These are phyloP conservation scores for Daldinia bambusicola DNA, from an alignment of 495 filamentous ascomycete species.

Conservation along the genomic window DNA sequence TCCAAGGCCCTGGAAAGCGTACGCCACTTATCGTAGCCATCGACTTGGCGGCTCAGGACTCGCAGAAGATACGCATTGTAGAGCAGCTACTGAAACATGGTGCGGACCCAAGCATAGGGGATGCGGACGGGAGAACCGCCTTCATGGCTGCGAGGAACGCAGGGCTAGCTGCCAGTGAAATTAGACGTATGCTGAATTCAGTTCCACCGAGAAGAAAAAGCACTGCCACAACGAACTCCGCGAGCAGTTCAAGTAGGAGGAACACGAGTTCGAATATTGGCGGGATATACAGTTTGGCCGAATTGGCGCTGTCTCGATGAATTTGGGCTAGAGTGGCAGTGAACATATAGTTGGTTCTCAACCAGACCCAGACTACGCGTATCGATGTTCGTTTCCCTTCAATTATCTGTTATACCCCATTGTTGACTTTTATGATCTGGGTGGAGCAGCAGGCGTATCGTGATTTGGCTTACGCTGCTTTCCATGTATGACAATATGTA, in stretches of 20 bases:
- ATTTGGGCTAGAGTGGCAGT: neutral
- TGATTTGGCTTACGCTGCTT: too few species aligned
- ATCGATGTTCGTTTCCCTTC: neutral
- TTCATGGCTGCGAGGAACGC: constrained; percentile 37
- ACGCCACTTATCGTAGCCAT: constrained; percentile 43
- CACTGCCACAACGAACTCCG: constrained; percentile 4
- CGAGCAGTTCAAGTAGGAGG: constrained; percentile 16
- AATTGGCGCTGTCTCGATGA: constrained; percentile 13
- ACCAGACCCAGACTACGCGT: neutral
- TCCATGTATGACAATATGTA: neutral
- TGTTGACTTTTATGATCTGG: neutral
- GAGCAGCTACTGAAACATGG: constrained; percentile 41
- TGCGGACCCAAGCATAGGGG: constrained; percentile 40
- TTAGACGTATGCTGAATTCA: constrained; percentile 36
- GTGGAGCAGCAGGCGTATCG: neutral
- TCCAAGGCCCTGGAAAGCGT: constrained; percentile 20
- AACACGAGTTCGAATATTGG: constrained; percentile 11
- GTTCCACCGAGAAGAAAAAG: constrained; percentile 20
- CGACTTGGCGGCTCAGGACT: constrained; percentile 32
- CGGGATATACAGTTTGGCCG: constrained; percentile 9
- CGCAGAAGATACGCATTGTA: constrained; percentile 34
- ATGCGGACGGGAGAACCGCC: constrained; percentile 37
- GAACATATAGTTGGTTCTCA: neutral
- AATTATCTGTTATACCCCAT: neutral
- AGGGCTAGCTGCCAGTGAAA: constrained; percentile 35